Conservation (phyloP, 768 basidiomycete species). For the Pleurotus djamor region DNA sequence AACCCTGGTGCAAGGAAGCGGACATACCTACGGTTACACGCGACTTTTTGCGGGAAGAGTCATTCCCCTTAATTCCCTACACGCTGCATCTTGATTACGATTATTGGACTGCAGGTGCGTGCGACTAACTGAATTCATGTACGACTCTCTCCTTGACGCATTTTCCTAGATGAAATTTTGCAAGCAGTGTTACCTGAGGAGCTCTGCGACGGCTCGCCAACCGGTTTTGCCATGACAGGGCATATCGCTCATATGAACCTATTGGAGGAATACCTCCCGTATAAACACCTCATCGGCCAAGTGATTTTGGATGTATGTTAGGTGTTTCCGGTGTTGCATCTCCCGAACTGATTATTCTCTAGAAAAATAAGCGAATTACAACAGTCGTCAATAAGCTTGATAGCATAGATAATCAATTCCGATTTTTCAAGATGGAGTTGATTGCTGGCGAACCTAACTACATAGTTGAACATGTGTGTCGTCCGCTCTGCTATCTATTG, state of each 20-base stretch:
- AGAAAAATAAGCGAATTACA: conserved; percentile 85
- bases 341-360: conserved; percentile 1
- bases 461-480: conserved; percentile 82
- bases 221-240: conserved; percentile 84
- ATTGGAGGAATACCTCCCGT: conserved; percentile 87
- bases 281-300: conserved; percentile 88
- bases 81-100: conserved; percentile 72
- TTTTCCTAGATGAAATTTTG: conserved; percentile 73
- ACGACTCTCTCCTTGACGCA: neutral
- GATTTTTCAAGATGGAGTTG: conserved; percentile 96
- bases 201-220: conserved; percentile 75
- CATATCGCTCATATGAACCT: conserved; percentile 96
- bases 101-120: conserved; percentile 83
- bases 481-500: neutral
- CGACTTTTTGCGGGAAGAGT: conserved; percentile 54
- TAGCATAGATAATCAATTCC: conserved; percentile 79
- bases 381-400: conserved; percentile 97
- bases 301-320: conserved; percentile 77
- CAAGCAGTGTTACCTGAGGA: conserved; percentile 79
- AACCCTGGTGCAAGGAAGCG: conserved; percentile 52
- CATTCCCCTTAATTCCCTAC: conserved; percentile 55
- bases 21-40: conserved; percentile 57
- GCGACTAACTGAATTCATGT: neutral
- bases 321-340: conserved; percentile 20
- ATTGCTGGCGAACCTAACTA: conserved; percentile 89